A percentile compares a stretch with the other conserved stretches of the same genome.
Evolutionary conservation across 352 stramenopile genomes (phyloP).

Genomic region (Phytophthora sansomeana): DNA sequence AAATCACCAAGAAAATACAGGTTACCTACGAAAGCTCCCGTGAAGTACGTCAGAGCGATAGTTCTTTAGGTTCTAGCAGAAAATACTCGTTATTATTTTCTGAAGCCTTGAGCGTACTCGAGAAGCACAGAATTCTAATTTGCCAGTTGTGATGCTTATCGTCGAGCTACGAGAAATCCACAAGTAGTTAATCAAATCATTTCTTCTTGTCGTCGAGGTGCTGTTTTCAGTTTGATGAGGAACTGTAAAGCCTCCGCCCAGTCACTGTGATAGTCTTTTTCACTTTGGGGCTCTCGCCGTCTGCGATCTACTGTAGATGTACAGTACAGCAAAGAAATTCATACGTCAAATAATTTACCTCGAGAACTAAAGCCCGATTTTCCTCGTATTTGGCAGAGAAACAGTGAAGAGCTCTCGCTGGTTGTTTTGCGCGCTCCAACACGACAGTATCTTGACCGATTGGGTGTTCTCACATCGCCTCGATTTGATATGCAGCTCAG

Average conservation of each 20-base stretch:
- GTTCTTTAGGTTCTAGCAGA: neutral
- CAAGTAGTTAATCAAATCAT: no score
- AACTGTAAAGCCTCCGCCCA: constrained; percentile 81
- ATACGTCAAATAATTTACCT: constrained; percentile 42
- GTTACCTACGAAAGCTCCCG: neutral
- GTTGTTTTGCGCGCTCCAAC: constrained; percentile 70
- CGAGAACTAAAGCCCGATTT: constrained; percentile 68
- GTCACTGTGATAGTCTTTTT: constrained; percentile 69
- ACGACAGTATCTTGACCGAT: constrained; percentile 60
- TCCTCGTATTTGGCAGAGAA: constrained; percentile 85
- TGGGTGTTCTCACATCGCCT: constrained; percentile 29
- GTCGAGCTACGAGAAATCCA: no score
- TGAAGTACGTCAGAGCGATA: neutral
- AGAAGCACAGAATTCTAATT: no score
- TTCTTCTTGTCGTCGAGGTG: constrained; percentile 16
- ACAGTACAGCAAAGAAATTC: neutral
- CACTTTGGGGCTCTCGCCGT: constrained; percentile 65
- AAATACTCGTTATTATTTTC: no score
- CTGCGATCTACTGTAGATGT: constrained; percentile 75
- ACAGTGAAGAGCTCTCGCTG: constrained; percentile 57
- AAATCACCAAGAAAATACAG: constrained; percentile 2
- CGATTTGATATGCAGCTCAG: constrained; percentile 4
- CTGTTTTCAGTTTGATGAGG: constrained; percentile 70
- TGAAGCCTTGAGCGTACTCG: no score
- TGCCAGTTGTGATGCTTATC: constrained; percentile 3